Conservation (phyloP, 345 rosid genomes). For the Citrus hindsii region DNA sequence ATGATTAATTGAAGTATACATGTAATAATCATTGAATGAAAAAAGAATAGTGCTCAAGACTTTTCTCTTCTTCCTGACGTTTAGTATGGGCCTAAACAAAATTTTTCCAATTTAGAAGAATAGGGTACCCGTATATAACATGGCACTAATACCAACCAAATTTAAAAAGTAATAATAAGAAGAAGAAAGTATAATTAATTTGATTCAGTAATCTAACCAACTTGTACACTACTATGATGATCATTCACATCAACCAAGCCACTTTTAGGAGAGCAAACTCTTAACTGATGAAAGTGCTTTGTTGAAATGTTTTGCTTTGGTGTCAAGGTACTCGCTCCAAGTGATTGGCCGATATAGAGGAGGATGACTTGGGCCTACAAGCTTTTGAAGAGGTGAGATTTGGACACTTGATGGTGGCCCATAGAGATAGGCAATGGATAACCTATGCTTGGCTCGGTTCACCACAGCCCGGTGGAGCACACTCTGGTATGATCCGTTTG, state of each 20-base stretch:
- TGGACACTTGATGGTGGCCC: conserved; percentile 62
- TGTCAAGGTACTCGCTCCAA: conserved; percentile 75
- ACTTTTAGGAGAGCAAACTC: conserved; percentile 27
- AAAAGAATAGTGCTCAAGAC: too few species aligned
- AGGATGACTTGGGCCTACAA: conserved; percentile 49
- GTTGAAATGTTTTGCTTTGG: conserved; percentile 72
- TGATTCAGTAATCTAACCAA: conserved; percentile 13
- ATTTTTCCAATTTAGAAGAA: background rate
- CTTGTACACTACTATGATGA: conserved; percentile 23
- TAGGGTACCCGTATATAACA: background rate
- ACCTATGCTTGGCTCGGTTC: conserved; percentile 47
- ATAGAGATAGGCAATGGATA: conserved; percentile 64
- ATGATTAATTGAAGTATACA: too few species aligned
- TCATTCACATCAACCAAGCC: conserved; percentile 40
- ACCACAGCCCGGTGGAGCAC: conserved; percentile 81
- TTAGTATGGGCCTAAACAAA: background rate
- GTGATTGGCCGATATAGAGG: conserved; percentile 76
- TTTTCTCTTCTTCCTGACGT: background rate
- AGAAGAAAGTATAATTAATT: conserved; percentile 2
- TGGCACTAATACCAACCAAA: conserved; percentile 7
- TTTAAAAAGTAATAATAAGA: background rate
- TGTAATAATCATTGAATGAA: too few species aligned
- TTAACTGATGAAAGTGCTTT: conserved; percentile 37
- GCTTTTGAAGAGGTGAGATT: conserved; percentile 56
- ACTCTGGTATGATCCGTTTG: conserved; percentile 74